phyloP scores from a whole-genome alignment of 164 flowering plant genomes.

The Tetracentron sinense region DNA sequence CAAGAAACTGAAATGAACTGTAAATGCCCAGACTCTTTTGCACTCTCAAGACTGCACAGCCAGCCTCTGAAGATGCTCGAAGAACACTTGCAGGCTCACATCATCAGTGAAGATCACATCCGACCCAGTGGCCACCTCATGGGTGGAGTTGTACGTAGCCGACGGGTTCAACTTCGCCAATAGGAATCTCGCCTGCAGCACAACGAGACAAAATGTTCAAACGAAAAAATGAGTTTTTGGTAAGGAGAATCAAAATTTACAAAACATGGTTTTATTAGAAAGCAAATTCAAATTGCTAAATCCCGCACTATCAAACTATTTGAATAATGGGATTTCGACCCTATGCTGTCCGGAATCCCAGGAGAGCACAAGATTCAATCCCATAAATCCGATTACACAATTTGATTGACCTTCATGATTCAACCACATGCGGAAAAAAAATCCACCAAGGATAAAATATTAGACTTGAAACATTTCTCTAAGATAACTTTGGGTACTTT shows the following conservation, averaged over 20 bases:
- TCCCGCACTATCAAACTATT: too few relatives aligned
- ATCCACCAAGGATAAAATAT: too few relatives aligned
- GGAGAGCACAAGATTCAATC: too few relatives aligned
- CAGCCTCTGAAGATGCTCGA: constrained; percentile 90
- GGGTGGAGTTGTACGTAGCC: constrained; percentile 70
- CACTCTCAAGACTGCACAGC: constrained; percentile 72
- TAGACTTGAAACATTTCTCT: too few relatives aligned
- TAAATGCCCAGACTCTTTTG: background rate
- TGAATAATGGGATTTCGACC: too few relatives aligned
- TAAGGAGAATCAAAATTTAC: background rate
- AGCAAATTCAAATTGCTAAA: background rate
- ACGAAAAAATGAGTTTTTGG: background rate
- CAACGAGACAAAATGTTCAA: background rate
- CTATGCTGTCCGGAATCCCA: too few relatives aligned
- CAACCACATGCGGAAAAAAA: too few relatives aligned
- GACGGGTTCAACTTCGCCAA: constrained; percentile 92
- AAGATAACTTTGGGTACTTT: too few relatives aligned
- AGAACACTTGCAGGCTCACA: constrained; percentile 89
- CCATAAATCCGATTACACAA: too few relatives aligned
- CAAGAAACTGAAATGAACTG: constrained; percentile 1
- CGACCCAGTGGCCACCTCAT: constrained; percentile 70
- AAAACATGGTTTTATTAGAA: background rate
- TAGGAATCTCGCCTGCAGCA: constrained; percentile 75
- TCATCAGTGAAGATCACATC: constrained; percentile 94
- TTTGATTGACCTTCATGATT: too few relatives aligned